These are phyloP conservation scores for Ophiostoma tasmaniense DNA, from an alignment of 2,329 filamentous ascomycete species.

Conservation along the genomic window DNA sequence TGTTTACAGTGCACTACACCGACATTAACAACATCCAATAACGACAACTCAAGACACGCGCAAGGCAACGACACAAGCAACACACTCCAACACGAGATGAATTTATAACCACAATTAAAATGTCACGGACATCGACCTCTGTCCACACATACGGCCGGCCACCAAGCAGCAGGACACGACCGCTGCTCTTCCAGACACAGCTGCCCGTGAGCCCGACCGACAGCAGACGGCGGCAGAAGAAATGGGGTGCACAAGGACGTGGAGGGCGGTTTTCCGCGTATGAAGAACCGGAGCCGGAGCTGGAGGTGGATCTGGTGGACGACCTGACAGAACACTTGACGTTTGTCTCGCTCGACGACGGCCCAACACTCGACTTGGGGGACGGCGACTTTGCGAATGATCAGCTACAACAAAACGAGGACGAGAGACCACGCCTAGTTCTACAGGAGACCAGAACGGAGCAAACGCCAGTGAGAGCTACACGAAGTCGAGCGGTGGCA, in stretches of 20 bases:
- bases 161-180: slow-evolving; percentile 35
- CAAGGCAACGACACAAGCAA: not conserved
- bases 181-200: slow-evolving; percentile 43
- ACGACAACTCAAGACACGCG: not conserved
- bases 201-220: slow-evolving; percentile 43
- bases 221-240: slow-evolving; percentile 16
- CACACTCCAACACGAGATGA: not conserved
- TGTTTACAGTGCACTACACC: not conserved
- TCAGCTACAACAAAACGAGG: not conserved
- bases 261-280: slow-evolving; percentile 15
- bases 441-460: not conserved
- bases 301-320: slow-evolving; percentile 16
- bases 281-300: slow-evolving; percentile 10
- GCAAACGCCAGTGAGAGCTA: not conserved
- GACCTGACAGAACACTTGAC: slow-evolving; percentile 23
- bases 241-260: not conserved
- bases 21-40: no score
- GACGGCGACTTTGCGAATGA: not conserved
- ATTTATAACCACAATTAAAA: slow-evolving; percentile 23
- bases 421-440: not conserved
- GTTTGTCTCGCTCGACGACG: slow-evolving; percentile 17
- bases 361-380: not conserved
- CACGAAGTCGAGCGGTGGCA: not conserved
- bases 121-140: slow-evolving; percentile 35
- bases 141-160: slow-evolving; percentile 41